Evolutionary conservation across 345 rosid genomes (phyloP), one percentile per base, ranked within the genome.

Genomic region (Capsella bursapastoris): DNA sequence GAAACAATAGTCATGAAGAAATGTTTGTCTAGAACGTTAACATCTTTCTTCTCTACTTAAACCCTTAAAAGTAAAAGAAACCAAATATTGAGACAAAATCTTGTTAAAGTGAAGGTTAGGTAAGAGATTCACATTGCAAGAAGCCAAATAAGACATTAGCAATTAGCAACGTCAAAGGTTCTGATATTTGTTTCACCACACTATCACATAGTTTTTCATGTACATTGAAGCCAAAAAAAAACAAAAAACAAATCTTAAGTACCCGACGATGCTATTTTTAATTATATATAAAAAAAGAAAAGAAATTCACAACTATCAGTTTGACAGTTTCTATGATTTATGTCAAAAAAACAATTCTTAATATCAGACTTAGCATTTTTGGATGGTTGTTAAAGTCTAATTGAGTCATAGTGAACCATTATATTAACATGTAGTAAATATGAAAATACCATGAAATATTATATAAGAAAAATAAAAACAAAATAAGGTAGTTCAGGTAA

Each of bases 51-150:
- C 65, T 44, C 74, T 69, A 53, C 72, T 47, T 61, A 35, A 60
- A 34, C 11, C 9, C 25, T 43, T 41, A 34, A 68, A 74, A 68
- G 3, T 52, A 61, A 68, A 60, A 52, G 34, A 51, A 52, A 68
- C 60, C 41, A 52, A 68, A 75, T 68, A 52, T 52, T 61, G 57
- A 44, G 70, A 51, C 41, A 52, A 68, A 60, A 76, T 69, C 59
- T 76, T 69, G 13, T 35, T 69, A 69, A 53, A 61, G 75, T 62
- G 34, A 15, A 63, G 65, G 35, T 76, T 76, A 69, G 79, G 79
- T 62, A 69, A 25, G 74, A 68, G 64, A 68, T 62, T 34, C 79
- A 61, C 64, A 22, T 22, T 51, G 2, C 64, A 61, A 34, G 57
- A 53, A 53, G 51, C 43, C 57, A 22, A 62, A 68, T 59, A 76